Conservation (phyloP, 495 filamentous ascomycete genomes). For the Barbatosphaeria neglecta region DNA sequence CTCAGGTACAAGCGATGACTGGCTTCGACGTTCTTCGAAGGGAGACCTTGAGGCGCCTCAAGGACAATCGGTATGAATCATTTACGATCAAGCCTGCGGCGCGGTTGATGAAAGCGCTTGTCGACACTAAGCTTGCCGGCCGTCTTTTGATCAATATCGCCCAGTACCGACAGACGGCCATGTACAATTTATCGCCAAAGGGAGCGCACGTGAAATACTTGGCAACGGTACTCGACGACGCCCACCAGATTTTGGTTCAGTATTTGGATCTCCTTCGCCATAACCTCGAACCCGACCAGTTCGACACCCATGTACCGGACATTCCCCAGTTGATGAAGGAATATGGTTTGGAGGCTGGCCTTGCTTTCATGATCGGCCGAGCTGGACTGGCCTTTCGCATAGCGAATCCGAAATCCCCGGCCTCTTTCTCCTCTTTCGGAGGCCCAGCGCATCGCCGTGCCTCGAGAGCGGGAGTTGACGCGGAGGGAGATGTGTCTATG, state of each 20-base stretch:
- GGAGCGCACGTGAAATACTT: conserved; percentile 70
- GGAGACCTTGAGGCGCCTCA: conserved; percentile 63
- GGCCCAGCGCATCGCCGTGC: conserved; percentile 14
- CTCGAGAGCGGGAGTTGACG: conserved; percentile 19
- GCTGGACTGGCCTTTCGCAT: conserved; percentile 46
- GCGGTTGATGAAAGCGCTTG: conserved; percentile 67
- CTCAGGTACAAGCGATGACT: conserved; percentile 73
- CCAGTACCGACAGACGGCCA: conserved; percentile 70
- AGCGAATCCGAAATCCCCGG: conserved; percentile 6
- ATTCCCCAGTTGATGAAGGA: conserved; percentile 61
- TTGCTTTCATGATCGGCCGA: conserved; percentile 83
- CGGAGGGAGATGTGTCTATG: conserved; percentile 30
- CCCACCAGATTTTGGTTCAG: conserved; percentile 71
- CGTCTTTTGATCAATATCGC: conserved; percentile 80
- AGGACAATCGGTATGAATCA: conserved; percentile 60
- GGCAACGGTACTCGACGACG: conserved; percentile 77
- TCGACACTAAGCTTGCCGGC: conserved; percentile 57
- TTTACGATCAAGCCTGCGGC: conserved; percentile 46
- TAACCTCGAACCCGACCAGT: conserved; percentile 64
- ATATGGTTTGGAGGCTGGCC: conserved; percentile 65
- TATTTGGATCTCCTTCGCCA: conserved; percentile 81
- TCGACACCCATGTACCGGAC: conserved; percentile 70
- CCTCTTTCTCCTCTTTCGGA: neutral
- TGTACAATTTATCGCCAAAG: conserved; percentile 54
- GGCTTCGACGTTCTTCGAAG: conserved; percentile 69